Conservation (phyloP, 2,329 filamentous ascomycete genomes). For the Diaporthe vaccinii region DNA sequence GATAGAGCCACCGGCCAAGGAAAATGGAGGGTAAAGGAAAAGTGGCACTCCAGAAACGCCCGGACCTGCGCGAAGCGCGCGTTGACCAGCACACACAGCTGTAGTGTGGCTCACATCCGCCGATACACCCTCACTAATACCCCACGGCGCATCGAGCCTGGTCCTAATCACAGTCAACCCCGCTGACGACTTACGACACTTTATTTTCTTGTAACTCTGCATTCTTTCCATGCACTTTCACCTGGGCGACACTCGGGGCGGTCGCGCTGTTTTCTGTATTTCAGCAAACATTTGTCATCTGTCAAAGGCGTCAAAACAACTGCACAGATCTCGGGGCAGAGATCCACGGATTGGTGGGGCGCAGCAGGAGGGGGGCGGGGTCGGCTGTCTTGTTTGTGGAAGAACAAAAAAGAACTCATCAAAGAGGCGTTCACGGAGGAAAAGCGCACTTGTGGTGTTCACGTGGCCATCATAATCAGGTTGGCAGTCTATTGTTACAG, state of each 20-base stretch:
- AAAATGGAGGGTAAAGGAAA: neutral
- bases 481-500: slow-evolving; percentile 26
- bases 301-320: slow-evolving; percentile 22
- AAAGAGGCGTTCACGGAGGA: slow-evolving; percentile 27
- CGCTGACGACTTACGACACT: slow-evolving; percentile 32
- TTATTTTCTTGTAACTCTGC: slow-evolving; percentile 31
- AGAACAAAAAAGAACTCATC: slow-evolving; percentile 31
- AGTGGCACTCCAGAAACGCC: neutral
- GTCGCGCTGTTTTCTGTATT: slow-evolving; percentile 14
- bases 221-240: slow-evolving; percentile 10
- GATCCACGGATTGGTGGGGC: slow-evolving; percentile 18
- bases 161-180: slow-evolving; percentile 5
- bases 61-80: neutral
- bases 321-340: slow-evolving; percentile 23
- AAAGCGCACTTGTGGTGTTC: slow-evolving; percentile 21
- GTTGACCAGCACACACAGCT: neutral
- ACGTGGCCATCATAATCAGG: slow-evolving; percentile 29
- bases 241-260: neutral
- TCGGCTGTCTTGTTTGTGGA: slow-evolving; percentile 26
- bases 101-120: neutral
- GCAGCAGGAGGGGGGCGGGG: slow-evolving; percentile 25
- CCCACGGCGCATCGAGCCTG: slow-evolving; percentile 1
- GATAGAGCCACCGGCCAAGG: neutral
- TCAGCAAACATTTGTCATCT: slow-evolving; percentile 23
- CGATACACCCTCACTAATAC: slow-evolving; percentile 14